phyloP scores from a whole-genome alignment of 306 rosid genomes.

The Rosa persica region DNA sequence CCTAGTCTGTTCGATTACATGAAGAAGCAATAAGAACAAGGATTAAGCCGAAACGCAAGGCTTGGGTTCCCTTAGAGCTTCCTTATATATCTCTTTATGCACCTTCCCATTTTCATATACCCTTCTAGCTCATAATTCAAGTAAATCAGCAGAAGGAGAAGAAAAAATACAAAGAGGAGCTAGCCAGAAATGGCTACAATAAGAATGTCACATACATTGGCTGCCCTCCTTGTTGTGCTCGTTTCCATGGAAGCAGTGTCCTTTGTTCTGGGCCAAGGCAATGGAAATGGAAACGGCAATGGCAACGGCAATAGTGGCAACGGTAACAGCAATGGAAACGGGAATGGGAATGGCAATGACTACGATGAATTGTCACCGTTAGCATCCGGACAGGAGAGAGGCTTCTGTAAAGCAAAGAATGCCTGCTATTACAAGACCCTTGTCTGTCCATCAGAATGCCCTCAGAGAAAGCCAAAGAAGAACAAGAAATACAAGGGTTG shows the following conservation, averaged over 20 bases:
- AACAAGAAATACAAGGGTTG: constrained; percentile 73
- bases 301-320: background rate
- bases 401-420: constrained; percentile 41
- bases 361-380: constrained; percentile 34
- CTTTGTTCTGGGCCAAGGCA: constrained; percentile 12
- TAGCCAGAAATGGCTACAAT: constrained; percentile 18
- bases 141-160: background rate
- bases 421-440: constrained; percentile 48
- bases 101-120: background rate
- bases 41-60: background rate
- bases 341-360: background rate
- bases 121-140: background rate
- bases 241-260: constrained; percentile 9
- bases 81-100: background rate
- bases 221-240: background rate
- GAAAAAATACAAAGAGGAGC: too few species aligned
- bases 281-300: background rate
- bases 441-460: constrained; percentile 56
- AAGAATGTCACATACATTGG: constrained; percentile 6
- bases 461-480: constrained; percentile 61
- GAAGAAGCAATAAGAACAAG: constrained; percentile 5
- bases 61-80: background rate
- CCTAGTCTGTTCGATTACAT: background rate
- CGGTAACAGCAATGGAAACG: constrained; percentile 5
- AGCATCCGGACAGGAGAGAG: constrained; percentile 53